These are phyloP conservation scores for Thermoascus crustaceus DNA, from an alignment of 2,329 filamentous ascomycete genomes.

Conservation along the genomic window DNA sequence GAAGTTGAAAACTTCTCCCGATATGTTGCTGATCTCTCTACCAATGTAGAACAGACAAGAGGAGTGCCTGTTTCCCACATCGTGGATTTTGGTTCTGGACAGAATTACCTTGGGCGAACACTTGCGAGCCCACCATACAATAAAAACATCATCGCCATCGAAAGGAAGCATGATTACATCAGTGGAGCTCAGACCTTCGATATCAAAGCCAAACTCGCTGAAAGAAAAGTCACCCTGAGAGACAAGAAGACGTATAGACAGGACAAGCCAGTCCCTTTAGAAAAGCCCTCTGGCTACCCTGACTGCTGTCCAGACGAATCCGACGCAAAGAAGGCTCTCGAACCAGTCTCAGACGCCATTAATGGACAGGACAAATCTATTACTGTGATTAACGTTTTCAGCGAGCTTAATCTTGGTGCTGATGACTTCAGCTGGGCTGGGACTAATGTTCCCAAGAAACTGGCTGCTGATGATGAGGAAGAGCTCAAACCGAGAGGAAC, in stretches of 20 bases:
- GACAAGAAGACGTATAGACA: constrained; percentile 61
- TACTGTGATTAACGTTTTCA: constrained; percentile 25
- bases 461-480: constrained; percentile 8
- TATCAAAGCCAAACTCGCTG: constrained; percentile 66
- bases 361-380: constrained; percentile 17
- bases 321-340: no score
- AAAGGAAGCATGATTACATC: constrained; percentile 80
- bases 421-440: constrained; percentile 18
- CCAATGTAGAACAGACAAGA: constrained; percentile 44
- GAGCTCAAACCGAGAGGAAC: constrained; percentile 19
- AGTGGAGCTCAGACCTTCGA: constrained; percentile 77
- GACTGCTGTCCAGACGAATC: constrained; percentile 7
- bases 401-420: constrained; percentile 25
- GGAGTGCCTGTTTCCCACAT: constrained; percentile 63
- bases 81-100: constrained; percentile 91
- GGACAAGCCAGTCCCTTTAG: constrained; percentile 9
- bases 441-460: constrained; percentile 5
- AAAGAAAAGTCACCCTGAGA: constrained; percentile 63
- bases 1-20: constrained; percentile 87
- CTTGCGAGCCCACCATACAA: constrained; percentile 81
- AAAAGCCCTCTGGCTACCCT: constrained; percentile 2
- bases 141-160: constrained; percentile 79
- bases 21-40: constrained; percentile 64
- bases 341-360: no score
- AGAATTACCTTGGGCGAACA: constrained; percentile 88